Conservation (phyloP, 2,329 filamentous ascomycete genomes). For the Paraphaeosphaeria sporulosa region DNA sequence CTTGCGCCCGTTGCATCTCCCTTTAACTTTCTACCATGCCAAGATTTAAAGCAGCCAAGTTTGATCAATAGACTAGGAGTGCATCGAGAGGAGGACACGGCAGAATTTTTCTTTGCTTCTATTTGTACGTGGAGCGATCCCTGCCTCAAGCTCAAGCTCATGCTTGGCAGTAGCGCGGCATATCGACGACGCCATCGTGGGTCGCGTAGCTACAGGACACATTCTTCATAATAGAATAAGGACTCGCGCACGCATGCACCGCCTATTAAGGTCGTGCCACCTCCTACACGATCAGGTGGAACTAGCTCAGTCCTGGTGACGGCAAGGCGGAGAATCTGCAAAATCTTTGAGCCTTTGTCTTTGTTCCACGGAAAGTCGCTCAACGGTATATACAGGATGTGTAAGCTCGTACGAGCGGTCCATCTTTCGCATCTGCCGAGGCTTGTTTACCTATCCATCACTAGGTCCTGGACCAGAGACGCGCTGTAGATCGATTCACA, state of each 20-base stretch:
- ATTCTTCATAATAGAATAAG: neutral
- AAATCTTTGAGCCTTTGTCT: neutral
- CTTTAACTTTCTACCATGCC: neutral
- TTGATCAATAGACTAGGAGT: neutral
- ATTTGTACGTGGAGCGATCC: neutral
- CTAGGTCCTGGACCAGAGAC: neutral
- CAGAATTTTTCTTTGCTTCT: neutral
- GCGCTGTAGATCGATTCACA: neutral
- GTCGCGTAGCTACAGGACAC: neutral
- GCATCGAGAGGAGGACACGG: neutral
- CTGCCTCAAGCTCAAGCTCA: neutral
- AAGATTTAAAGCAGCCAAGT: neutral
- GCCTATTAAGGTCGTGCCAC: no score
- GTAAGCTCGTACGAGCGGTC: slow-evolving; percentile 3
- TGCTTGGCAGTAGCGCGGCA: neutral
- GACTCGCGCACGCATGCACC: neutral
- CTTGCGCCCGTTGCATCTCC: neutral
- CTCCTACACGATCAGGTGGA: no score
- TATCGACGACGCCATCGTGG: neutral
- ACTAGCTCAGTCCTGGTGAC: neutral
- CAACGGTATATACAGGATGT: neutral
- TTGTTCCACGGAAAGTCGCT: neutral
- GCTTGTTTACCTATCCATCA: neutral
- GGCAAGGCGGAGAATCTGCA: neutral
- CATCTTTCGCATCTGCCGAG: neutral